Evolutionary conservation across 1,139 yeast genomes (phyloP).

Genomic region (Dujonia santamariae): DNA sequence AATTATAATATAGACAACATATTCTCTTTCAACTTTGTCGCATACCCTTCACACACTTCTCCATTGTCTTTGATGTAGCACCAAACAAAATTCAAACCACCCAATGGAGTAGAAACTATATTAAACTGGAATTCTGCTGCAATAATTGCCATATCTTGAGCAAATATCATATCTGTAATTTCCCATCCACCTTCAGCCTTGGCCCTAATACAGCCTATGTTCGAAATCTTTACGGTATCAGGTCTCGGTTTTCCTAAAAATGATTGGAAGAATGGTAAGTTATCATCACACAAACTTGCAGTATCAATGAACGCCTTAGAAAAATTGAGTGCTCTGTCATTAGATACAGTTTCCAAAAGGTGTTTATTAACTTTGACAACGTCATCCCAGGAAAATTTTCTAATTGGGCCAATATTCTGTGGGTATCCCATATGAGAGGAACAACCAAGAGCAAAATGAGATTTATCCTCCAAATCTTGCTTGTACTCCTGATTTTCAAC

Average conservation of each 20-base stretch:
- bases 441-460: constrained; percentile 31
- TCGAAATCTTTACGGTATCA: constrained; percentile 37
- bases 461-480: constrained; percentile 4
- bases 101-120: constrained; percentile 28
- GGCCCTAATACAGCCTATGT: constrained; percentile 29
- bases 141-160: constrained; percentile 36
- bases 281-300: constrained; percentile 17
- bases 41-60: constrained; percentile 22
- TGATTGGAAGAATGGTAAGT: constrained; percentile 19
- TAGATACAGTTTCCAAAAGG: constrained; percentile 18
- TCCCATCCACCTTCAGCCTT: constrained; percentile 16
- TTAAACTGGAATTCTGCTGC: constrained; percentile 37
- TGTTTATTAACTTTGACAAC: constrained; percentile 22
- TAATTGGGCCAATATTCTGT: constrained; percentile 28
- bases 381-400: constrained; percentile 34
- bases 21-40: constrained; percentile 19
- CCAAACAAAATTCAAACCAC: constrained; percentile 37
- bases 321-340: constrained; percentile 24
- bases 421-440: constrained; percentile 33
- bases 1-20: constrained; percentile 19
- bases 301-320: constrained; percentile 19
- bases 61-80: constrained; percentile 25
- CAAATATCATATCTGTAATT: constrained; percentile 30
- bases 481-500: constrained; percentile 15
- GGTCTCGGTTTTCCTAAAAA: constrained; percentile 26